Conservation (phyloP, 306 rosid genomes). For the Potentilla sterilis region DNA sequence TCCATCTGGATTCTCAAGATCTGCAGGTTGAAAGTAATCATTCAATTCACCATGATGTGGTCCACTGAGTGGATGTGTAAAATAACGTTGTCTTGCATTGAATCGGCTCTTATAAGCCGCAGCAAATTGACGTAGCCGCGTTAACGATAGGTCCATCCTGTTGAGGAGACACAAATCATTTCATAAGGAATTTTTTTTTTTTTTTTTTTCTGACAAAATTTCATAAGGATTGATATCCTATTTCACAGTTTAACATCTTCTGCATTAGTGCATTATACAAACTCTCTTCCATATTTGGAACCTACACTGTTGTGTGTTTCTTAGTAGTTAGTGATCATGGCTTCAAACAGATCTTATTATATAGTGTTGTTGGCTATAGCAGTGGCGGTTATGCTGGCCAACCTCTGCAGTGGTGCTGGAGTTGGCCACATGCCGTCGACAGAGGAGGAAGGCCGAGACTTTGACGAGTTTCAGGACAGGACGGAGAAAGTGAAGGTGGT, state of each 20-base stretch:
- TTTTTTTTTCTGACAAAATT: too few species aligned
- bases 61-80: too few species aligned
- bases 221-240: too few species aligned
- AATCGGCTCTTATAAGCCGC: too few species aligned
- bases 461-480: conserved; percentile 29
- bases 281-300: neutral
- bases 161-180: too few species aligned
- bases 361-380: conserved; percentile 5
- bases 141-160: too few species aligned
- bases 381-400: conserved; percentile 16
- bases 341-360: conserved; percentile 28
- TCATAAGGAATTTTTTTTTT: too few species aligned
- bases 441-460: conserved; percentile 44
- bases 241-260: neutral
- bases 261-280: neutral
- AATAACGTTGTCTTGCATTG: too few species aligned
- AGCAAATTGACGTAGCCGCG: too few species aligned
- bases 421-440: conserved; percentile 41
- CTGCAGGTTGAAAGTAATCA: too few species aligned
- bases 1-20: too few species aligned
- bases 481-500: conserved; percentile 25
- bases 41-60: too few species aligned
- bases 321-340: conserved; percentile 25
- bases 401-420: conserved; percentile 29
- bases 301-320: neutral